Percentiles rank a stretch among this genome's conserved stretches.
These are phyloP conservation scores for Musa acuminata DNA, from an alignment of 176 grass and related monocot genomes.

Conservation along the genomic window DNA sequence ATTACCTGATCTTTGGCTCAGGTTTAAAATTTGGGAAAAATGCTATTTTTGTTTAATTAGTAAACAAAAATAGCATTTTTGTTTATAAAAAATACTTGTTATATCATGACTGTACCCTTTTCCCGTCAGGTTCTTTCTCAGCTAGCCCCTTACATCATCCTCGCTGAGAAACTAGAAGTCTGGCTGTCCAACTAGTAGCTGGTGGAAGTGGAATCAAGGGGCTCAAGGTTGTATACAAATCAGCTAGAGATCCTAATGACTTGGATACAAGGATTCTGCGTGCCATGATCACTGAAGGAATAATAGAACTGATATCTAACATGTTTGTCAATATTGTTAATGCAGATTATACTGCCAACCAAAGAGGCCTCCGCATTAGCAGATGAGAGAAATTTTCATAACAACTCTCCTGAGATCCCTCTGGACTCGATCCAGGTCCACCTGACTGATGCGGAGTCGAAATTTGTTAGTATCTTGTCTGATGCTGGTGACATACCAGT, in stretches of 20 bases:
- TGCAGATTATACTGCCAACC: background rate
- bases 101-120: too few relatives aligned
- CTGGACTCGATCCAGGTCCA: background rate
- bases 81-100: too few relatives aligned
- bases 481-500: background rate
- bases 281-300: background rate
- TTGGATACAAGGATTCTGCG: background rate
- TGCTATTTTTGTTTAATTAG: too few relatives aligned
- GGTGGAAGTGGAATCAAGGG: slow-evolving; percentile 8
- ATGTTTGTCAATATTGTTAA: background rate
- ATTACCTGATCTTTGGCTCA: too few relatives aligned
- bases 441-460: background rate
- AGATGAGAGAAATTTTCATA: background rate
- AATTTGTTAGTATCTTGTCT: background rate
- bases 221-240: slow-evolving; percentile 1
- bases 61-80: too few relatives aligned
- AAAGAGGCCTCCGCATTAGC: background rate
- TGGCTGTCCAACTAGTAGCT: background rate
- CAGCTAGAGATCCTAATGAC: slow-evolving; percentile 7
- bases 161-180: background rate
- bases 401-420: background rate
- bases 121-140: background rate
- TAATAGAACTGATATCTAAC: background rate
- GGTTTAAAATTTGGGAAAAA: too few relatives aligned
- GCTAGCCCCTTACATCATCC: background rate